Evolutionary conservation across 495 filamentous ascomycete species (phyloP).

Genomic region (Daldinia vernicosa): DNA sequence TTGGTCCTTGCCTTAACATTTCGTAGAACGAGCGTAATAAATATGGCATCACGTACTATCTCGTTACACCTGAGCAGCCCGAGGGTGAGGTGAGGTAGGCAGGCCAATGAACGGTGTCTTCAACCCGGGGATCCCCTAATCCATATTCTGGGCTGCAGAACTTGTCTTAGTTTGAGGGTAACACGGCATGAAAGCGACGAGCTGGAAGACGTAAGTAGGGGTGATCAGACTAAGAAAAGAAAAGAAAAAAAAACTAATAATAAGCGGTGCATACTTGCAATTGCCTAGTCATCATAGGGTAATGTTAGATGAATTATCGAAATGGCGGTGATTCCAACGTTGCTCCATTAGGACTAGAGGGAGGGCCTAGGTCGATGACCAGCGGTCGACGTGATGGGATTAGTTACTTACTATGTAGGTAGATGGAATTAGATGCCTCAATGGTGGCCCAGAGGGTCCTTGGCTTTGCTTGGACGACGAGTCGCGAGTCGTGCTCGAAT

Average conservation of each 20-base stretch:
- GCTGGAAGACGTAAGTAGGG: conserved; percentile 4
- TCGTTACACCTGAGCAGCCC: conserved; percentile 25
- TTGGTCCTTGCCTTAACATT: conserved; percentile 8
- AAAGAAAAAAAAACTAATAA: conserved; percentile 17
- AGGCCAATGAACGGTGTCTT: conserved; percentile 24
- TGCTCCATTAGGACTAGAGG: conserved; percentile 21
- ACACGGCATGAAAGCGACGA: conserved; percentile 32
- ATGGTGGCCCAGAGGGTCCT: background rate
- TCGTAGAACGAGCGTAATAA: conserved; percentile 24
- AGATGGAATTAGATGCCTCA: conserved; percentile 3
- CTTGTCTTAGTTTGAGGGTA: conserved; percentile 36
- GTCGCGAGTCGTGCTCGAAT: conserved; percentile 1
- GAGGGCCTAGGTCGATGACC: conserved; percentile 4
- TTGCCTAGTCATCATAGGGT: conserved; percentile 22
- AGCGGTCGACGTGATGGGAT: conserved; percentile 19
- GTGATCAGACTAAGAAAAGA: conserved; percentile 16
- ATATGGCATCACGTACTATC: conserved; percentile 21
- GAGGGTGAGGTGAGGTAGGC: conserved; percentile 6
- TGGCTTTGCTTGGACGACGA: background rate
- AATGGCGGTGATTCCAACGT: conserved; percentile 30
- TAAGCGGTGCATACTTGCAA: conserved; percentile 12
- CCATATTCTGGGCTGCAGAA: conserved; percentile 44
- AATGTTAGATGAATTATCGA: conserved; percentile 18
- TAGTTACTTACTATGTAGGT: too few species aligned
- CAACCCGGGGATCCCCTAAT: conserved; percentile 34